Evolutionary conservation across 345 rosid species (phyloP).

Genomic region (Rhodomyrtus tomentosa): DNA sequence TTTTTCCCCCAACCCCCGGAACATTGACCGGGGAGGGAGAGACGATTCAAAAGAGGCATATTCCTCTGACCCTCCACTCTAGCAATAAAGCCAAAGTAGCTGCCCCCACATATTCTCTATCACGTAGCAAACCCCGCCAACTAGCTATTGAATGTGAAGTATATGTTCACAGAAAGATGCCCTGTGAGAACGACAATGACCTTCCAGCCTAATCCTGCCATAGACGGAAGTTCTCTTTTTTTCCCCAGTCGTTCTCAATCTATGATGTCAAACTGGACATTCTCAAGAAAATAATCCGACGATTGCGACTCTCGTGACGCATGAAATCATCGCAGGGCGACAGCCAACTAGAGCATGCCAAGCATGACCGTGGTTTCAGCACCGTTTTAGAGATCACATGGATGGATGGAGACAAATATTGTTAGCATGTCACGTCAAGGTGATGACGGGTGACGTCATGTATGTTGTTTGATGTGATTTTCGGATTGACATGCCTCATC

Average conservation of each 20-base stretch:
- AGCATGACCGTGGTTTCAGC: background rate
- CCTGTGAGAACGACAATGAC: background rate
- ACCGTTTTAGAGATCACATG: background rate
- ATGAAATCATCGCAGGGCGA: background rate
- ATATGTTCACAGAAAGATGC: background rate
- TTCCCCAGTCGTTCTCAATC: background rate
- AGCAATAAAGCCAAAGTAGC: background rate
- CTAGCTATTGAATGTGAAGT: background rate
- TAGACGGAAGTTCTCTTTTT: background rate
- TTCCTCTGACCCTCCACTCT: background rate
- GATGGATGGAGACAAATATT: background rate
- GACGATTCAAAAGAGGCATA: background rate
- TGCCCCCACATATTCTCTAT: background rate
- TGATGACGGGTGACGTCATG: too few species aligned
- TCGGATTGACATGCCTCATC: too few species aligned
- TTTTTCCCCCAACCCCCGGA: too few species aligned
- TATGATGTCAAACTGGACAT: background rate
- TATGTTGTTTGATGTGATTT: too few species aligned
- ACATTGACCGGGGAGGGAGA: too few species aligned
- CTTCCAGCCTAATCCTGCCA: background rate
- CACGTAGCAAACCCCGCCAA: background rate
- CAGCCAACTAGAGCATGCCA: background rate
- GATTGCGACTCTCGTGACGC: background rate
- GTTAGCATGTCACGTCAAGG: background rate
- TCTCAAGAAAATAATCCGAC: background rate